A percentile compares a stretch with the other conserved stretches of the same genome.
Conservation (phyloP, 208 protist species). For the Borovskyia barvae region DNA sequence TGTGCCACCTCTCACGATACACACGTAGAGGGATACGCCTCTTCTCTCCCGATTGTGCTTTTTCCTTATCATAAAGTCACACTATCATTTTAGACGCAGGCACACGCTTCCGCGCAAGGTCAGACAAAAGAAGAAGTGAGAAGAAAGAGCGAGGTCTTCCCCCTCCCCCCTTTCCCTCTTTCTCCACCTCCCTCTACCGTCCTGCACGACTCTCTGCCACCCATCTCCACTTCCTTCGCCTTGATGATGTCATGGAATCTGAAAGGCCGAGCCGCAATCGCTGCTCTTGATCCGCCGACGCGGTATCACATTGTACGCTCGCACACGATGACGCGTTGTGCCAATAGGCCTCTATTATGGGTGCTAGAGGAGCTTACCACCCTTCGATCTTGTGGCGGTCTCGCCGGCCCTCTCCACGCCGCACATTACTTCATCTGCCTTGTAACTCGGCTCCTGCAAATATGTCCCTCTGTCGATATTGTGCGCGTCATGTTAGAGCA, state of each 20-base stretch:
- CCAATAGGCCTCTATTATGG: slow-evolving; percentile 65
- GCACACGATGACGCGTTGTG: slow-evolving; percentile 55
- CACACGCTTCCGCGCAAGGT: too few species aligned
- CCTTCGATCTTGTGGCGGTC: slow-evolving; percentile 40
- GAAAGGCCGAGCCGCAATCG: slow-evolving; percentile 61
- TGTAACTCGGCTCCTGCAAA: slow-evolving; percentile 66
- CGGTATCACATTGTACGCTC: slow-evolving; percentile 51
- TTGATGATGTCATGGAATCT: slow-evolving; percentile 74
- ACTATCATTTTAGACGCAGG: too few species aligned
- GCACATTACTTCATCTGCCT: slow-evolving; percentile 72
- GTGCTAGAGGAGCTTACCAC: slow-evolving; percentile 61
- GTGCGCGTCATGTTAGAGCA: slow-evolving; percentile 70
- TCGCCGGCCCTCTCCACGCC: slow-evolving; percentile 44
- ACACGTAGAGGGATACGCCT: too few species aligned
- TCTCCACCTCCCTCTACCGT: too few species aligned
- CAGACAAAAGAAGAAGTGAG: too few species aligned
- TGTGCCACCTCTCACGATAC: too few species aligned
- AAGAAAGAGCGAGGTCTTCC: too few species aligned
- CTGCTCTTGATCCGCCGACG: slow-evolving; percentile 54
- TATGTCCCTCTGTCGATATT: slow-evolving; percentile 47
- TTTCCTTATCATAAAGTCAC: too few species aligned
- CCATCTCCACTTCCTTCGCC: too few species aligned
- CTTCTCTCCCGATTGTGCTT: too few species aligned
- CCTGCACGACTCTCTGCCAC: too few species aligned
- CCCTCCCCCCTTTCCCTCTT: too few species aligned